These are phyloP conservation scores for Calonectria hongkongensis DNA, from an alignment of 2,329 filamentous ascomycete species.

Conservation along the genomic window DNA sequence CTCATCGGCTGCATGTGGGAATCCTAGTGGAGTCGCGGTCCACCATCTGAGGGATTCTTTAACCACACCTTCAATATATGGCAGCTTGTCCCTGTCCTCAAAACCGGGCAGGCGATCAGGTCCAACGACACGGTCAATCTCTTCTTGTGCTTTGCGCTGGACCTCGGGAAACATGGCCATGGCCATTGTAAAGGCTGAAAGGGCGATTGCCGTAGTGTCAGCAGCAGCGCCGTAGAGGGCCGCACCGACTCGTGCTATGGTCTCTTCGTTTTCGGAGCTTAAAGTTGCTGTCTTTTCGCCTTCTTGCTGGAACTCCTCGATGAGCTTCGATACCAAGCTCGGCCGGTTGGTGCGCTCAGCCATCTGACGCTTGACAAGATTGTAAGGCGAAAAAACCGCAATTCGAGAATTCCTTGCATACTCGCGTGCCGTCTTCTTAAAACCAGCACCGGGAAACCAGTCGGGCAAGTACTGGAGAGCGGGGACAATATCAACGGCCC, in stretches of 20 bases:
- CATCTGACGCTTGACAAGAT: not conserved
- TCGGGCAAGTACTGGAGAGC: conserved; percentile 4
- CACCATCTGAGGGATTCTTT: conserved; percentile 71
- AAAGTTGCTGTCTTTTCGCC: not conserved
- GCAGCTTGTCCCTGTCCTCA: conserved; percentile 68
- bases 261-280: not conserved
- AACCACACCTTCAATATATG: conserved; percentile 72
- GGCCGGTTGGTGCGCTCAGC: not conserved
- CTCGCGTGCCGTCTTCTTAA: not conserved
- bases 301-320: not conserved
- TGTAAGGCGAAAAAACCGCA: not conserved
- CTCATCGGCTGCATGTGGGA: not conserved
- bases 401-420: not conserved
- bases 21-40: not conserved
- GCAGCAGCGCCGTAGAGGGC: not conserved
- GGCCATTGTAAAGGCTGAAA: not conserved
- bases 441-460: conserved; percentile 4
- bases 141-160: conserved; percentile 64
- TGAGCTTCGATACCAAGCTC: not conserved
- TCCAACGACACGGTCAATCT: conserved; percentile 72
- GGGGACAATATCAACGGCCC: not conserved
- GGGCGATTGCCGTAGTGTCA: not conserved
- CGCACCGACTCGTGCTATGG: not conserved
- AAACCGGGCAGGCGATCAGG: conserved; percentile 66
- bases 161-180: conserved; percentile 10